Conservation (phyloP, 164 flowering plant species). For the Vitis rotundifolia region DNA sequence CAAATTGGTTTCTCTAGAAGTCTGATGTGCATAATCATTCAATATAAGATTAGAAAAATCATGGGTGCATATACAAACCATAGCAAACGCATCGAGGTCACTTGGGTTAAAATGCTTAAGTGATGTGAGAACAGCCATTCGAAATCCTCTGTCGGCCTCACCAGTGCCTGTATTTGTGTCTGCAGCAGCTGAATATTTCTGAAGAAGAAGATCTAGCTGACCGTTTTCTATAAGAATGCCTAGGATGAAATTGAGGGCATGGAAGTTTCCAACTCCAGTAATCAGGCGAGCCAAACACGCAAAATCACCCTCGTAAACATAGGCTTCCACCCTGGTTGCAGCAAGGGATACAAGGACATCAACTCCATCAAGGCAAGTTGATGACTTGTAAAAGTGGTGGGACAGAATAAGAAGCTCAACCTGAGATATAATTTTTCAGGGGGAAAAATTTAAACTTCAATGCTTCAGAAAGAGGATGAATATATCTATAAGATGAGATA, state of each 20-base stretch:
- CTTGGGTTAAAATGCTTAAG: constrained; percentile 85
- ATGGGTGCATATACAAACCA: constrained; percentile 53
- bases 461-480: not conserved
- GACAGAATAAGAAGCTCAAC: constrained; percentile 98
- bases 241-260: constrained; percentile 91
- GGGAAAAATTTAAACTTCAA: not conserved
- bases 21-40: not conserved
- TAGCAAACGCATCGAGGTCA: constrained; percentile 90
- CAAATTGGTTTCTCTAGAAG: too few relatives aligned
- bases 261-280: constrained; percentile 97
- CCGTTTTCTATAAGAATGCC: constrained; percentile 97
- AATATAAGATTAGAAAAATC: not conserved
- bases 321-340: constrained; percentile 95
- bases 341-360: constrained; percentile 99
- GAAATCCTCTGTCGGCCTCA: constrained; percentile 87
- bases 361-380: constrained; percentile 98
- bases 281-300: constrained; percentile 94
- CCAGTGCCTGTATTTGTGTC: constrained; percentile 71
- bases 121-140: constrained; percentile 94
- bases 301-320: constrained; percentile 97
- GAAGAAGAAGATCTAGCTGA: constrained; percentile 91
- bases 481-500: not conserved
- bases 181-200: constrained; percentile 88
- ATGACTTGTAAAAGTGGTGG: constrained; percentile 97
- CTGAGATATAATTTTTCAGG: constrained; percentile 40